Percentiles rank a stretch among this genome's conserved stretches.
These are phyloP conservation scores for Hypoxylon sp. DNA, from an alignment of 2,329 filamentous ascomycete genomes.

Conservation along the genomic window DNA sequence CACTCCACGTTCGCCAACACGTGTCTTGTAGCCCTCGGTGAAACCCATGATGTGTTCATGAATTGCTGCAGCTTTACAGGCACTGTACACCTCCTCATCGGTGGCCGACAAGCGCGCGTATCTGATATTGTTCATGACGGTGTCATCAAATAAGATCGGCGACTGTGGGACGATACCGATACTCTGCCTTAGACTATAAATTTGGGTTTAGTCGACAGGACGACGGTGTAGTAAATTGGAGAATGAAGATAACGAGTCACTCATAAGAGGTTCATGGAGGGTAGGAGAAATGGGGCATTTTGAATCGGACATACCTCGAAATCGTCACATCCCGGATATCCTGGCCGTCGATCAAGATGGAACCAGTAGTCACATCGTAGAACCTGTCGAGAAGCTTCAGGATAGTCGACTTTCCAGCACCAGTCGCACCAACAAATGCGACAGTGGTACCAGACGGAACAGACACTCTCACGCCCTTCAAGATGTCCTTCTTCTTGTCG, in stretches of 20 bases:
- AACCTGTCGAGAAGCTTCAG: slow-evolving; percentile 64
- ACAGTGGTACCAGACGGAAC: slow-evolving; percentile 65
- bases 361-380: slow-evolving; percentile 61
- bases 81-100: slow-evolving; percentile 62
- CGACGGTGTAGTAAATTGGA: too few relatives aligned
- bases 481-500: slow-evolving; percentile 68
- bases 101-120: slow-evolving; percentile 63
- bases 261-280: background rate
- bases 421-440: slow-evolving; percentile 70
- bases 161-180: slow-evolving; percentile 61
- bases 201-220: slow-evolving; percentile 14
- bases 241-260: slow-evolving; percentile 10
- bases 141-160: slow-evolving; percentile 64
- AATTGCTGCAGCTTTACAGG: slow-evolving; percentile 65
- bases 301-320: slow-evolving; percentile 45
- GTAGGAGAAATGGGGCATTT: background rate
- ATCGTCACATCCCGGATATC: slow-evolving; percentile 58
- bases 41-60: slow-evolving; percentile 66
- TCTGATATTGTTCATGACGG: slow-evolving; percentile 66
- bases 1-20: slow-evolving; percentile 65
- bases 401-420: slow-evolving; percentile 65
- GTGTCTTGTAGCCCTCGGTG: slow-evolving; percentile 64
- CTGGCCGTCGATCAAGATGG: slow-evolving; percentile 60
- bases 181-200: slow-evolving; percentile 53
- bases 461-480: slow-evolving; percentile 65